Percentiles rank a stretch among this genome's conserved stretches.
Evolutionary conservation across 495 filamentous ascomycete genomes (phyloP).

Genomic region (Aspergillus sparsus): DNA sequence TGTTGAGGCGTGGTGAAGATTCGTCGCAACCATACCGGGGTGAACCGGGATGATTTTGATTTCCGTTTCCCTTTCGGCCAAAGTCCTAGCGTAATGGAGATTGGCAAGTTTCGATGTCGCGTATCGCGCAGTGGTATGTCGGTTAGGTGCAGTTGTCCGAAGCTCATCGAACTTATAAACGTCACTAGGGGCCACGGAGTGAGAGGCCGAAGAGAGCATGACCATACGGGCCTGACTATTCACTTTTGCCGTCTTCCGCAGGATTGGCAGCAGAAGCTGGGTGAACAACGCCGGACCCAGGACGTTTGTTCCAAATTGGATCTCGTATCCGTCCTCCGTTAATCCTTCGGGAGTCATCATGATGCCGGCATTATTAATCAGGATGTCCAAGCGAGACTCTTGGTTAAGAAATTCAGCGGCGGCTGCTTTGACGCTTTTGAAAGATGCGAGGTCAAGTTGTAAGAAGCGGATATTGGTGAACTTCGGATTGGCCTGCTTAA

Average conservation of each 20-base stretch:
- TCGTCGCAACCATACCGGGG: constrained; percentile 12
- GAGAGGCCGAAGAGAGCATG: not conserved
- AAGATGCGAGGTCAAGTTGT: constrained; percentile 9
- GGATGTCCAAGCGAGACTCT: constrained; percentile 10
- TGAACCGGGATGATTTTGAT: constrained; percentile 14
- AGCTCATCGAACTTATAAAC: constrained; percentile 3
- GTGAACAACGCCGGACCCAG: constrained; percentile 7
- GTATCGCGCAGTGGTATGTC: constrained; percentile 6
- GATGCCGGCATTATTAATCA: constrained; percentile 7
- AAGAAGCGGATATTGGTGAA: constrained; percentile 4
- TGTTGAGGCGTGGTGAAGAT: constrained; percentile 6
- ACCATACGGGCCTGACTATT: not conserved
- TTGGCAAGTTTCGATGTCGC: constrained; percentile 8
- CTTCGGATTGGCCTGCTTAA: not conserved
- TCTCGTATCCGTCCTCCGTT: constrained; percentile 4
- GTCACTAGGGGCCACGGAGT: not conserved
- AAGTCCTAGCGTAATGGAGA: constrained; percentile 6
- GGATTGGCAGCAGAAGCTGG: not conserved
- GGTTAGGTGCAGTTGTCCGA: not conserved
- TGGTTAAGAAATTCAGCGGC: not conserved
- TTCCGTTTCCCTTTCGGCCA: constrained; percentile 3
- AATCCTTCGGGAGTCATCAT: constrained; percentile 9
- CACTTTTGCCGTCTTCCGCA: not conserved
- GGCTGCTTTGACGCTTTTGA: constrained; percentile 7
- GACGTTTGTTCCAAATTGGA: constrained; percentile 9